These are phyloP conservation scores for Arabidopsis thaliana DNA, from an alignment of 345 rosid species.

Conservation along the genomic window TAIR10.1 NC_003074.8:10833001-10833500, in stretches of 20 bases:
- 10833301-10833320: no score
- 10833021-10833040: not conserved
- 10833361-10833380: no score
- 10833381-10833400: no score
- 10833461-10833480: no score
- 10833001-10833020: slow-evolving; percentile 6
- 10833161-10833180: slow-evolving; percentile 26
- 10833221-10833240: slow-evolving; percentile 35
- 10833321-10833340: no score
- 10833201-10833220: slow-evolving; percentile 17
- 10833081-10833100: slow-evolving; percentile 17
- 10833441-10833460: no score
- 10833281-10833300: not conserved
- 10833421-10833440: no score
- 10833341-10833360: no score
- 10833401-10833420: no score
- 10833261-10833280: slow-evolving; percentile 31
- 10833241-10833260: slow-evolving; percentile 39
- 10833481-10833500: no score
- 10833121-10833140: slow-evolving; percentile 37
- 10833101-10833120: slow-evolving; percentile 4
- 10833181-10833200: slow-evolving; percentile 31
- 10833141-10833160: slow-evolving; percentile 24
- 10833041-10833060: not conserved
- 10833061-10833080: slow-evolving; percentile 19